Evolutionary conservation across 208 protist genomes (phyloP).

Genomic region (Trypanosoma rangeli): DNA sequence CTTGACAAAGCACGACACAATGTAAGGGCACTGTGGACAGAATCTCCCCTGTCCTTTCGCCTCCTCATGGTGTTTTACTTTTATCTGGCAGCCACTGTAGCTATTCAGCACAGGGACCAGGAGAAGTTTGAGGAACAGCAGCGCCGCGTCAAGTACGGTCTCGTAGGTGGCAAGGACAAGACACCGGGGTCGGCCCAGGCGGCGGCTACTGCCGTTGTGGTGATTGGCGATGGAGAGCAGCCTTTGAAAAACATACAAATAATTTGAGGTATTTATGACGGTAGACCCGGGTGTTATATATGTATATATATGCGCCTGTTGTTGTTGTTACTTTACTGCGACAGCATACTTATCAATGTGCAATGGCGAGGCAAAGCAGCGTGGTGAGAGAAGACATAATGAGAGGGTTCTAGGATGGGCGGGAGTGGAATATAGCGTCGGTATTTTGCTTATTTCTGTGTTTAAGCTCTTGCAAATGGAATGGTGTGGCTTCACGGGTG

Average conservation of each 20-base stretch:
- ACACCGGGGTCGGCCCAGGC: no score
- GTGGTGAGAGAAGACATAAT: no score
- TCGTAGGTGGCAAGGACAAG: not conserved
- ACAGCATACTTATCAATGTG: no score
- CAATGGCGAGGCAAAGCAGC: no score
- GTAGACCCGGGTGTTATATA: not conserved
- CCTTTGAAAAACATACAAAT: not conserved
- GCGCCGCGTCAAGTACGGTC: slow-evolving; percentile 36
- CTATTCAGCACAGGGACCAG: slow-evolving; percentile 61
- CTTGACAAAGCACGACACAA: slow-evolving; percentile 18
- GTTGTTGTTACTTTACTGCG: no score
- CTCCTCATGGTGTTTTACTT: slow-evolving; percentile 36
- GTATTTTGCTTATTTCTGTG: no score
- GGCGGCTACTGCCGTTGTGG: not conserved
- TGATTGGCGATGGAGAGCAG: not conserved
- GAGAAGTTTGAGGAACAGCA: slow-evolving; percentile 40
- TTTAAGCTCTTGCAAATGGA: no score
- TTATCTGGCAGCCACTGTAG: slow-evolving; percentile 44
- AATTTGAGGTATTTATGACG: not conserved
- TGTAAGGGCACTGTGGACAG: slow-evolving; percentile 22
- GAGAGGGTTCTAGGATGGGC: no score
- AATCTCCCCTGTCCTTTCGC: slow-evolving; percentile 22
- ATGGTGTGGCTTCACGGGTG: no score
- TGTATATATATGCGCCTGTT: not conserved
- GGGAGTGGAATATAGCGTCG: no score